Evolutionary conservation across 2,329 filamentous ascomycete species (phyloP).

Genomic region (Grosmannia huntii): DNA sequence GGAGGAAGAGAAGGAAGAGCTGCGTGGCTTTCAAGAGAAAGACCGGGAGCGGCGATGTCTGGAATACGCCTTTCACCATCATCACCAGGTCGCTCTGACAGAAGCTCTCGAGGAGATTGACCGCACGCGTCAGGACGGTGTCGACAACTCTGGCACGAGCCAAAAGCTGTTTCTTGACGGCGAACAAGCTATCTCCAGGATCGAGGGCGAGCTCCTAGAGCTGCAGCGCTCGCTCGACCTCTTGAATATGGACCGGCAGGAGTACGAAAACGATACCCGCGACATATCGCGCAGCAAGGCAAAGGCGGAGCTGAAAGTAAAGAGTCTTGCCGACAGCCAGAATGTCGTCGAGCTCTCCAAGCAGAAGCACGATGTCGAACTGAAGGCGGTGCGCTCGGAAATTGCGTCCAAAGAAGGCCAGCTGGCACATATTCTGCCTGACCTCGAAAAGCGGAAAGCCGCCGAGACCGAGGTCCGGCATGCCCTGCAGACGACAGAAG

Average conservation of each 20-base stretch:
- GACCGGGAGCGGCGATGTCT: constrained; percentile 84
- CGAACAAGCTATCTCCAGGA: constrained; percentile 63
- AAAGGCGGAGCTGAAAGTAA: constrained; percentile 75
- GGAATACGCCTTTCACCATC: constrained; percentile 87
- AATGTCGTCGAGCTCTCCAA: constrained; percentile 63
- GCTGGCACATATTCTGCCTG: constrained; percentile 60
- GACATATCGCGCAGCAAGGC: constrained; percentile 70
- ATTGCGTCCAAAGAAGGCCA: constrained; percentile 68
- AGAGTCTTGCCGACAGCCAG: constrained; percentile 71
- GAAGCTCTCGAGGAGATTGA: constrained; percentile 73
- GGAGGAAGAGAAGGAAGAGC: constrained; percentile 93
- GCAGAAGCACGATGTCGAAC: constrained; percentile 55
- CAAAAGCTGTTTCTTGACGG: constrained; percentile 63
- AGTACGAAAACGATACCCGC: constrained; percentile 80
- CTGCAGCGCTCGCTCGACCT: constrained; percentile 75
- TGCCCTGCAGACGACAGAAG: constrained; percentile 64
- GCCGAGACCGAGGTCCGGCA: constrained; percentile 60
- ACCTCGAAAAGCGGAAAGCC: constrained; percentile 59
- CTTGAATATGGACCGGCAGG: constrained; percentile 68
- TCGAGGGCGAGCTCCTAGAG: constrained; percentile 69
- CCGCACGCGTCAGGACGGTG: constrained; percentile 64
- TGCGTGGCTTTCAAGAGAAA: constrained; percentile 87
- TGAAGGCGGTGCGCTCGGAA: constrained; percentile 58
- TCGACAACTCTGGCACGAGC: constrained; percentile 73
- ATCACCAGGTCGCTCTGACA: constrained; percentile 70